Conservation (phyloP, 495 filamentous ascomycete species). For the Parachaetomium inaequale region DNA sequence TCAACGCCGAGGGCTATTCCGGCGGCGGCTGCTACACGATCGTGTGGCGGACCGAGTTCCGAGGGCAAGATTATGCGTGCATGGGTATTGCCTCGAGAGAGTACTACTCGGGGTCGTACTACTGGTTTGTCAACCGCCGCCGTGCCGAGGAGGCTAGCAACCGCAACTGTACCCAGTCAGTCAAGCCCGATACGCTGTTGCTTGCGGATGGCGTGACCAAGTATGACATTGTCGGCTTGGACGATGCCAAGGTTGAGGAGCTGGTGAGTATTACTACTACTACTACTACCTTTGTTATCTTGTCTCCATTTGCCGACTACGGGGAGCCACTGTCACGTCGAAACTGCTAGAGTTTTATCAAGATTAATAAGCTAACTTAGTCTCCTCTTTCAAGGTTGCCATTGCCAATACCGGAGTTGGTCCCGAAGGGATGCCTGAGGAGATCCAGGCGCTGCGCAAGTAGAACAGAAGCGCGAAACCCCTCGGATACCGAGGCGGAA, state of each 20-base stretch:
- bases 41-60: not conserved
- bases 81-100: not conserved
- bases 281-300: too few species aligned
- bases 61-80: not conserved
- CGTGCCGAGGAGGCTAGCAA: not conserved
- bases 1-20: conserved; percentile 9
- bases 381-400: not conserved
- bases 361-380: not conserved
- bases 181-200: conserved; percentile 12
- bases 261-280: not conserved
- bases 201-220: conserved; percentile 13
- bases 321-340: not conserved
- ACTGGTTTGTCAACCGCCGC: conserved; percentile 2
- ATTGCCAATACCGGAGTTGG: conserved; percentile 8
- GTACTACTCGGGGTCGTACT: conserved; percentile 5
- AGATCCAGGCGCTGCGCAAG: conserved; percentile 2
- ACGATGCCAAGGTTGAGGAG: conserved; percentile 9
- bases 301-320: not conserved
- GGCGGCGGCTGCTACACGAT: conserved; percentile 1
- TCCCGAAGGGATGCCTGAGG: conserved; percentile 6
- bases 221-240: conserved; percentile 14
- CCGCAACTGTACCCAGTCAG: conserved; percentile 4
- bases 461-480: not conserved
- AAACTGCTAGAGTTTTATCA: not conserved
- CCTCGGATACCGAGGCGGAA: not conserved